A percentile compares a stretch with the other conserved stretches of the same genome.
These are phyloP conservation scores for Hyphodiscus sp. DNA, from an alignment of 2,329 filamentous ascomycete species.

Conservation along the genomic window DNA sequence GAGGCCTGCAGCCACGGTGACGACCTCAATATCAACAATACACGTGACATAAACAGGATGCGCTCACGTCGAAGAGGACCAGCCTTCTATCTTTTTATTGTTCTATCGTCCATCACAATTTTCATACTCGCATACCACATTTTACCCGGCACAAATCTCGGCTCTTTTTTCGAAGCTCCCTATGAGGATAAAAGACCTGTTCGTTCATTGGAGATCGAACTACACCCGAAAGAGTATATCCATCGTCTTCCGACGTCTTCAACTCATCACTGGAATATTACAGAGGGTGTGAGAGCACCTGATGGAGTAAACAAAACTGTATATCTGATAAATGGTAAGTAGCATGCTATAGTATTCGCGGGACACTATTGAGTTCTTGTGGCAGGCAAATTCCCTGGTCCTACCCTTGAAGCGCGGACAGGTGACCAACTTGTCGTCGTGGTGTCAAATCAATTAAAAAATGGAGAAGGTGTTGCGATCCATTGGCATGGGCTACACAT, in stretches of 20 bases:
- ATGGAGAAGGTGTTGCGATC: slow-evolving; percentile 34
- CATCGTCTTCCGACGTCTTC: not conserved
- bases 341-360: not conserved
- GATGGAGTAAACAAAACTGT: not conserved
- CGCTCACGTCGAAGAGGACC: not conserved
- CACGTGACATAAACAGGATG: not conserved
- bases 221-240: not conserved
- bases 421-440: slow-evolving; percentile 36
- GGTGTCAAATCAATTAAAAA: slow-evolving; percentile 1
- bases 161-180: not conserved
- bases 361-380: not conserved
- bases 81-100: not conserved
- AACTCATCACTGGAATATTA: not conserved
- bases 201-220: not conserved
- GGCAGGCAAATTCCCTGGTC: slow-evolving; percentile 37
- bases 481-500: slow-evolving; percentile 44
- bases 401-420: slow-evolving; percentile 40
- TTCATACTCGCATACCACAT: not conserved
- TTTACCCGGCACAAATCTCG: not conserved
- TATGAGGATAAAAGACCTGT: not conserved
- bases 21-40: not conserved
- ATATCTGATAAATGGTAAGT: not conserved
- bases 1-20: not conserved
- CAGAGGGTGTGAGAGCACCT: not conserved
- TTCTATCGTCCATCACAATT: not conserved